Conservation (phyloP, 2,329 filamentous ascomycete species). For the Fusarium pininemorale region DNA sequence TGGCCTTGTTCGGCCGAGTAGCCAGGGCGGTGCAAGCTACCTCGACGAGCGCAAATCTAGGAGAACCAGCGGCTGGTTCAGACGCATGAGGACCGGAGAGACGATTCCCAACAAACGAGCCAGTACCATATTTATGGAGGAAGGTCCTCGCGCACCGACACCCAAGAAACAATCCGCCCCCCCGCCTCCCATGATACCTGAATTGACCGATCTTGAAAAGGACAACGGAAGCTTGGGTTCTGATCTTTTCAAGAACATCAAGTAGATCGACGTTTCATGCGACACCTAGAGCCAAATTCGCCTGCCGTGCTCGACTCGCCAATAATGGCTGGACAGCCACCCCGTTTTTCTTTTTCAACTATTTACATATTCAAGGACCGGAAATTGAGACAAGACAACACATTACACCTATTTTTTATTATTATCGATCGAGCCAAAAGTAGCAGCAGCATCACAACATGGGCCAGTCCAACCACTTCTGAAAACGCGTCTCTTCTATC, state of each 20-base stretch:
- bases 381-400: constrained; percentile 34
- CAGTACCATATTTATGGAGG: constrained; percentile 54
- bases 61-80: constrained; percentile 68
- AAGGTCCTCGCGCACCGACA: constrained; percentile 42
- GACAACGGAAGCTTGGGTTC: constrained; percentile 58
- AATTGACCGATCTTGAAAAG: constrained; percentile 62
- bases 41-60: constrained; percentile 63
- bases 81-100: constrained; percentile 57
- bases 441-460: constrained; percentile 35
- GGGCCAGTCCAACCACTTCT: constrained; percentile 27
- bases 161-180: constrained; percentile 55
- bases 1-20: constrained; percentile 55
- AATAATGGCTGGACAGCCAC: constrained; percentile 25
- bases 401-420: constrained; percentile 16
- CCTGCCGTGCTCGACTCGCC: background rate
- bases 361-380: constrained; percentile 38
- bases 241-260: constrained; percentile 69
- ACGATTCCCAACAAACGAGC: constrained; percentile 49
- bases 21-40: constrained; percentile 59
- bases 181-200: constrained; percentile 69
- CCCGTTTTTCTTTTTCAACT: constrained; percentile 29
- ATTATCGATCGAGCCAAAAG: constrained; percentile 41
- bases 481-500: constrained; percentile 25
- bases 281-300: constrained; percentile 3
- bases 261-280: constrained; percentile 48